Evolutionary conservation across 129 eudicot species (phyloP).

Genomic region (Flaveria robusta): DNA sequence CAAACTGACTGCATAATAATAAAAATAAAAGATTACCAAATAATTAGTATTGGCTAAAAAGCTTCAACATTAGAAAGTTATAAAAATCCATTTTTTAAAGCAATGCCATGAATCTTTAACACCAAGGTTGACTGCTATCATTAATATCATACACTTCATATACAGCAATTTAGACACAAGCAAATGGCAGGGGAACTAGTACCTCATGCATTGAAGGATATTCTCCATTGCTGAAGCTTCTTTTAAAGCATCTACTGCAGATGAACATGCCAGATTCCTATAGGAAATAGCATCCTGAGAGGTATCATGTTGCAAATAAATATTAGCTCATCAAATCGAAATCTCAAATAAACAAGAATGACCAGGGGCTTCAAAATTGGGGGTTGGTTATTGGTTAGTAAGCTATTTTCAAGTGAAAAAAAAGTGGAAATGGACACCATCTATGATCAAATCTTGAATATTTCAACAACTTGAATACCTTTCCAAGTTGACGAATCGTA

Average conservation of each 20-base stretch:
- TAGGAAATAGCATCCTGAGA: constrained; percentile 53
- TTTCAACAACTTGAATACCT: constrained; percentile 41
- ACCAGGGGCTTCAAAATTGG: neutral
- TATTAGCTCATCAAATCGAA: neutral
- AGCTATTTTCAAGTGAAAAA: too few species aligned
- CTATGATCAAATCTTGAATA: neutral
- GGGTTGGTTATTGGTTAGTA: neutral
- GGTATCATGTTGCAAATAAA: constrained; percentile 13
- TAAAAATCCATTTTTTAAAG: neutral
- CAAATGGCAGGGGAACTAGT: constrained; percentile 12
- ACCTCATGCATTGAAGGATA: constrained; percentile 77
- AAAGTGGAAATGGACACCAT: neutral
- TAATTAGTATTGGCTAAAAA: neutral
- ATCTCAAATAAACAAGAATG: constrained; percentile 9
- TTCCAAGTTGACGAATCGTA: constrained; percentile 58
- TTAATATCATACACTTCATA: neutral
- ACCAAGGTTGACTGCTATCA: neutral
- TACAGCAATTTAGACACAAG: neutral
- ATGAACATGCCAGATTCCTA: constrained; percentile 49
- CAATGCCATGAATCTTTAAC: neutral
- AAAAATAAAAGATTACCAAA: neutral
- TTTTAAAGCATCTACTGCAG: constrained; percentile 64
- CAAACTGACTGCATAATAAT: constrained; percentile 52
- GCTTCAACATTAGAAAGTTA: neutral
- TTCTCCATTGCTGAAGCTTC: constrained; percentile 62